Conservation (phyloP, 2,329 filamentous ascomycete species). For the Lomentospora prolificans region DNA sequence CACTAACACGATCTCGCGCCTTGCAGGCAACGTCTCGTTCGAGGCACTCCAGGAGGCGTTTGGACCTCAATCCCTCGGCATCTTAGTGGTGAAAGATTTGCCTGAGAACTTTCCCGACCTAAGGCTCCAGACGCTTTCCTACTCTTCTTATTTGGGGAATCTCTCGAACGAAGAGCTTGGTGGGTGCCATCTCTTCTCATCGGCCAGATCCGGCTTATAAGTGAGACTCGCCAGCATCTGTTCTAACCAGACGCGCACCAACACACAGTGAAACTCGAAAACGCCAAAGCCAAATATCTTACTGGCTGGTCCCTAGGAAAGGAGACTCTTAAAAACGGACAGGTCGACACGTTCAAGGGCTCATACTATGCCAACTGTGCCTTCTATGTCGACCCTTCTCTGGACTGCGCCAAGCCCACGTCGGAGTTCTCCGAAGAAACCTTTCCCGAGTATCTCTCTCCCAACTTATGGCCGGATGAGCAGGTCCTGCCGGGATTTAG, state of each 20-base stretch:
- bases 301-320: slow-evolving; percentile 75
- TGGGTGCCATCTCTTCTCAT: slow-evolving; percentile 24
- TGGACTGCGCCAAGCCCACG: slow-evolving; percentile 54
- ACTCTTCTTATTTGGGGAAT: slow-evolving; percentile 81
- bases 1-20: neutral
- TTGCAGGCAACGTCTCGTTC: slow-evolving; percentile 55
- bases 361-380: slow-evolving; percentile 79
- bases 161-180: slow-evolving; percentile 62
- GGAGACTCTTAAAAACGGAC: slow-evolving; percentile 68
- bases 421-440: slow-evolving; percentile 45
- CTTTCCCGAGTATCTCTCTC: slow-evolving; percentile 80
- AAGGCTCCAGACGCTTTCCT: slow-evolving; percentile 66
- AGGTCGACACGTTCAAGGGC: slow-evolving; percentile 71
- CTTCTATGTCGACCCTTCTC: slow-evolving; percentile 57
- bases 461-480: slow-evolving; percentile 78
- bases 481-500: slow-evolving; percentile 66
- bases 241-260: neutral
- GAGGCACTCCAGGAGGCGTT: slow-evolving; percentile 69
- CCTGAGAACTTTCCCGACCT: slow-evolving; percentile 62
- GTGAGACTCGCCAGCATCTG: neutral
- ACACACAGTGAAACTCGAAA: slow-evolving; percentile 42
- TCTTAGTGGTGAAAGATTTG: slow-evolving; percentile 85
- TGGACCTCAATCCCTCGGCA: slow-evolving; percentile 80
- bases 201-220: neutral
- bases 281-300: slow-evolving; percentile 51